phyloP scores from a whole-genome alignment of 768 basidiomycete genomes.

The Trametes coccinea region DNA sequence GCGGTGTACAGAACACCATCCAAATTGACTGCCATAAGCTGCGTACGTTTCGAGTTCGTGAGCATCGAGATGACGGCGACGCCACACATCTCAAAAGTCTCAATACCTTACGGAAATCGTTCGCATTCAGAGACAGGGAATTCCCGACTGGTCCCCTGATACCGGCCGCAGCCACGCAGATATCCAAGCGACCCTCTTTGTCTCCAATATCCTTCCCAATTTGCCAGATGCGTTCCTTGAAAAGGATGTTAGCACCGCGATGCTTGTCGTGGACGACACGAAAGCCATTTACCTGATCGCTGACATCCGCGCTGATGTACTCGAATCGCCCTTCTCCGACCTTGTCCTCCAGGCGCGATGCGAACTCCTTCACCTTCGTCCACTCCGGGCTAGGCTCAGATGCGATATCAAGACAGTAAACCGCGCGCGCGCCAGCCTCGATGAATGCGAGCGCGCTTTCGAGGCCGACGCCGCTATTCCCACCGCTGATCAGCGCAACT shows the following conservation, averaged over 20 bases:
- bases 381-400: conserved; percentile 56
- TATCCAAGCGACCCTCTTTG: conserved; percentile 67
- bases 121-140: conserved; percentile 61
- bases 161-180: conserved; percentile 77
- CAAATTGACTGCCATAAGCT: conserved; percentile 67
- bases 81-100: too few relatives aligned
- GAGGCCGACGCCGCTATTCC: conserved; percentile 60
- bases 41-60: background rate
- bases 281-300: conserved; percentile 46
- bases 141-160: conserved; percentile 50
- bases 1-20: conserved; percentile 39
- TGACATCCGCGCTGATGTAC: conserved; percentile 66
- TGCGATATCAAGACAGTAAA: conserved; percentile 70
- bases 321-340: conserved; percentile 42
- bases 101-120: conserved; percentile 60
- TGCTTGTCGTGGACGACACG: background rate
- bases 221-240: conserved; percentile 44
- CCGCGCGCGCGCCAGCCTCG: conserved; percentile 64
- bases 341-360: conserved; percentile 17
- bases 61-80: background rate
- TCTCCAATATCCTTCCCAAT: conserved; percentile 59
- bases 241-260: background rate
- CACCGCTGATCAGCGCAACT: conserved; percentile 41
- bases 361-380: conserved; percentile 49
- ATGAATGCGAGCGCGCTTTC: conserved; percentile 75